Evolutionary conservation across 345 rosid genomes (phyloP).

Genomic region (Anacardium occidentale): DNA sequence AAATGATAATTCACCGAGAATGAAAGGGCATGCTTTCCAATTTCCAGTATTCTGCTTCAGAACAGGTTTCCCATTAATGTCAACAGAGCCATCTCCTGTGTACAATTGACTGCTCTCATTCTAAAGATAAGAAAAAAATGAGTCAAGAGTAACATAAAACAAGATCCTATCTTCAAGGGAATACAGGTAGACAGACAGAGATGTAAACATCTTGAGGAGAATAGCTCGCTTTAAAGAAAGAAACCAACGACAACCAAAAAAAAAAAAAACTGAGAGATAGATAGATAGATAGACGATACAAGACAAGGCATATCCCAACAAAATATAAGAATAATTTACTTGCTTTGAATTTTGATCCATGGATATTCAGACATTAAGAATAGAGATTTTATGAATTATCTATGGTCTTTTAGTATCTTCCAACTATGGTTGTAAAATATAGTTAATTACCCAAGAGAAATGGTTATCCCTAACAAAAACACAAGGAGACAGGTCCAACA

Average conservation of each 20-base stretch:
- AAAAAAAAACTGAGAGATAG: too few species aligned
- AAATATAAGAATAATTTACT: background rate
- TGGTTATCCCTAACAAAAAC: background rate
- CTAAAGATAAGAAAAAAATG: constrained; percentile 23
- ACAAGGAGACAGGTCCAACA: background rate
- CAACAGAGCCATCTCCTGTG: constrained; percentile 96
- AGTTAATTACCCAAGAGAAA: background rate
- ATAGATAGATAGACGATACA: too few species aligned
- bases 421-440: background rate
- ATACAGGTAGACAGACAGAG: background rate
- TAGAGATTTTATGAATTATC: too few species aligned
- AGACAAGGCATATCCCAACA: background rate
- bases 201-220: background rate
- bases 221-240: background rate
- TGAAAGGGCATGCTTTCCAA: constrained; percentile 97
- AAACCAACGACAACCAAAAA: too few species aligned
- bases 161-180: background rate
- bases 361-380: background rate
- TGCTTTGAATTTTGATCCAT: background rate
- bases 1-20: constrained; percentile 52
- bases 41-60: constrained; percentile 80
- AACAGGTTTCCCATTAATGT: constrained; percentile 64
- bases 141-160: background rate
- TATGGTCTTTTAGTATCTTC: background rate
- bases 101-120: constrained; percentile 42